Percentiles rank a stretch among this genome's conserved stretches.
phyloP scores from a whole-genome alignment of 2,329 filamentous ascomycete species.

The Alternaria hordeiaustralica region DNA sequence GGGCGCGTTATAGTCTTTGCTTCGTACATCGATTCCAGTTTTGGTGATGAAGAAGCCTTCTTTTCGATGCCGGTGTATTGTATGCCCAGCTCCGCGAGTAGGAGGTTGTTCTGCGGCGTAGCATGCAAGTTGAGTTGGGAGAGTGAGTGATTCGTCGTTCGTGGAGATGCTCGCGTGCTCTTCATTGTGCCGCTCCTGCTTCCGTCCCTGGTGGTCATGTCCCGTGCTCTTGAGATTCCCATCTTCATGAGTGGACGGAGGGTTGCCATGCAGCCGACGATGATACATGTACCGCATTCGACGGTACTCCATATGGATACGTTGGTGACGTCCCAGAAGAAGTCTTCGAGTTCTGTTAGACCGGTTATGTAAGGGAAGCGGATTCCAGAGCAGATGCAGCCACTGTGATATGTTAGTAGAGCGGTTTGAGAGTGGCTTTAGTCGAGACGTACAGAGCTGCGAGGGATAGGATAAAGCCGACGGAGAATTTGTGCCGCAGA shows the following conservation, averaged over 20 bases:
- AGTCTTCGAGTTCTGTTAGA: constrained; percentile 52
- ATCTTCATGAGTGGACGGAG: constrained; percentile 56
- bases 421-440: too few species aligned
- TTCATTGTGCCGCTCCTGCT: constrained; percentile 6
- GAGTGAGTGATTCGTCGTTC: background rate
- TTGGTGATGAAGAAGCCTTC: background rate
- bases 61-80: background rate
- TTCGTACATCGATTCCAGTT: background rate
- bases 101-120: background rate
- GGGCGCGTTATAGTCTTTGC: constrained; percentile 2
- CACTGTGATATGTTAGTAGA: constrained; percentile 43
- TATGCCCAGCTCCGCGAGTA: background rate
- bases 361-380: constrained; percentile 56
- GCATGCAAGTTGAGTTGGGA: background rate
- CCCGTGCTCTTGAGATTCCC: background rate
- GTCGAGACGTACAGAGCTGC: constrained; percentile 36
- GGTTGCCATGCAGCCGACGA: constrained; percentile 59
- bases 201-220: background rate
- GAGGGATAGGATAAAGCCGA: constrained; percentile 62
- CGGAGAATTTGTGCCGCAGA: constrained; percentile 57
- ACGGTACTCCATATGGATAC: constrained; percentile 52
- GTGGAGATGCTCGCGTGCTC: constrained; percentile 4
- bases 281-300: constrained; percentile 49
- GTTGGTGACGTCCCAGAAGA: constrained; percentile 55
- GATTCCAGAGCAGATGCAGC: constrained; percentile 62